Base-by-base conservation (phyloP, 2,329 filamentous ascomycete genomes). In the Trichocomaceae sp. region DNA sequence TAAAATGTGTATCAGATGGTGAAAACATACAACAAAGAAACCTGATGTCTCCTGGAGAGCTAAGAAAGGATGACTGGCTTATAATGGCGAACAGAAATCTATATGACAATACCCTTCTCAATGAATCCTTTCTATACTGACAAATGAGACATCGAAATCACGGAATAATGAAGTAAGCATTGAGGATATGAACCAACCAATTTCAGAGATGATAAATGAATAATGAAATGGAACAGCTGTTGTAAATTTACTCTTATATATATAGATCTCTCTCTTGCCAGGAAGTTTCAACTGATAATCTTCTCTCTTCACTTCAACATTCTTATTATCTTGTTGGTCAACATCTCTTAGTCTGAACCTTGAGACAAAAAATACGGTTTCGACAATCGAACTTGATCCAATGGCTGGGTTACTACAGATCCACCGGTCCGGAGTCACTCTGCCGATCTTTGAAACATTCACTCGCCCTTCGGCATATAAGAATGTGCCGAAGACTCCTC, bases 211-310 rank as follows among this genome's bases (percentile, higher is more conserved):
- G 20, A 41, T 29, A 23, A 50, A 37, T 19, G 48, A 50, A 50
- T 42, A 50, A 42, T 42, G 35, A 42, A 23, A n/a, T n/a, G n/a
- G n/a, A n/a, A n/a, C n/a, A n/a, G n/a, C n/a, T n/a, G n/a, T n/a
- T n/a, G n/a, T n/a, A 23, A 45, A 17, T 45, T 19, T 50, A 50
- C 48, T 39, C 35, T 41, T 42, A 37, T 22, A 33, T 37, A 49
- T 49, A 35, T 39, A 20, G 19, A 33, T 49, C 17, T 49, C 47
- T 37, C n/a, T 49, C 31, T 49, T 49, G 31, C 22, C 31, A 39
- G 47, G 47, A 49, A 49, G 20, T 49, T 49, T 49, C 47, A 39
- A 20, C n/a, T 49, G 47, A 23, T 49, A n/a, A 50, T 50, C 35
- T 44, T 33, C 48, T 50, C 33, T n/a, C 48, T n/a, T n/a, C n/a